phyloP scores from a whole-genome alignment of 768 basidiomycete species.

The Gautieria morchelliformis region DNA sequence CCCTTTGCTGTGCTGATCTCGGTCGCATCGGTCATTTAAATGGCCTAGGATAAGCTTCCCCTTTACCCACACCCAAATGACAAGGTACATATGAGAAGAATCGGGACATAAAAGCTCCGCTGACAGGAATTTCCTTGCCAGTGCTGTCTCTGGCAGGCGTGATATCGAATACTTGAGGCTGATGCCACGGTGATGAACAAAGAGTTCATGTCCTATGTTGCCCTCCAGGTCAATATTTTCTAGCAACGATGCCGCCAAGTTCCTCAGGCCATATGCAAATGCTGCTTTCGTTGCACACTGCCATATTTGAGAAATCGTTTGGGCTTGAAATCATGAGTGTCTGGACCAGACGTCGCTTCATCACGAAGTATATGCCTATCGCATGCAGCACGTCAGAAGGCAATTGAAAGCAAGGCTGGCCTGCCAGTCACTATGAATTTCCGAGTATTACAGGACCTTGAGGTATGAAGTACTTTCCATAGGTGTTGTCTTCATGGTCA shows the following conservation, averaged over 20 bases:
- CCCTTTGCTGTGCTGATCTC: too few relatives aligned
- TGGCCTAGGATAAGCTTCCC: too few relatives aligned
- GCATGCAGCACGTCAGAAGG: neutral
- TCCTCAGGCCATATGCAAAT: neutral
- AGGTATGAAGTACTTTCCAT: slow-evolving; percentile 22
- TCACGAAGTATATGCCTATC: neutral
- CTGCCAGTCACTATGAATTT: slow-evolving; percentile 16
- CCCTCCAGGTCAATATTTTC: slow-evolving; percentile 14
- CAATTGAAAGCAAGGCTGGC: slow-evolving; percentile 11
- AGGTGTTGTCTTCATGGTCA: slow-evolving; percentile 21
- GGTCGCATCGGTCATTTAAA: too few relatives aligned
- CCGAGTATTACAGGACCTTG: slow-evolving; percentile 19
- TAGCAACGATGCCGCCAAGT: neutral
- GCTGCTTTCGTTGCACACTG: slow-evolving; percentile 2
- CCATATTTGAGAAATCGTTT: slow-evolving; percentile 7
- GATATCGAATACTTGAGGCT: slow-evolving; percentile 37
- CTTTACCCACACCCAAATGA: too few relatives aligned
- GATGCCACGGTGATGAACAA: slow-evolving; percentile 37
- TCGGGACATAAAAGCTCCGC: too few relatives aligned
- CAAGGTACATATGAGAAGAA: too few relatives aligned
- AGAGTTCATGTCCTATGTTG: slow-evolving; percentile 26
- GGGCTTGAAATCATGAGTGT: slow-evolving; percentile 3
- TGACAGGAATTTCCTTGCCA: slow-evolving; percentile 23
- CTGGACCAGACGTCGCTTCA: slow-evolving; percentile 16
- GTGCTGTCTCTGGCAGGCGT: slow-evolving; percentile 29